phyloP scores from a whole-genome alignment of 371 early-diverging fungal genomes.

The Syncephalastrum monosporum region DNA sequence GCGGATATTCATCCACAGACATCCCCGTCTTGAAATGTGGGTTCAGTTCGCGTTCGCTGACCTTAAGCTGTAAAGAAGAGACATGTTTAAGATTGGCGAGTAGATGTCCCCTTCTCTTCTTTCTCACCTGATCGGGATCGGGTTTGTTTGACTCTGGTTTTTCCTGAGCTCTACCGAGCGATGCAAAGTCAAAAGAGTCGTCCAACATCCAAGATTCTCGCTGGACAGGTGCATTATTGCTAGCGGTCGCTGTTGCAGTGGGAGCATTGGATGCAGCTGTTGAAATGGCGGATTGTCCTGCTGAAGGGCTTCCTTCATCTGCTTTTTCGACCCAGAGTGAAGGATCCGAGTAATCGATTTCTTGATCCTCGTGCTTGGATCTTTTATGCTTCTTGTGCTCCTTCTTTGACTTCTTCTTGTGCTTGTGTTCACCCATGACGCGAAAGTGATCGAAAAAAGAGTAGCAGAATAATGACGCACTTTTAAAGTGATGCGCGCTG shows the following conservation, averaged over 20 bases:
- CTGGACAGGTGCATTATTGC: slow-evolving; percentile 5
- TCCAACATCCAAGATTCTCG: slow-evolving; percentile 52
- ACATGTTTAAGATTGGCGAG: not conserved
- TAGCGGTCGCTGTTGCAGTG: slow-evolving; percentile 1
- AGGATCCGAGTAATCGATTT: slow-evolving; percentile 48
- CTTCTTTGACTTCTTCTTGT: slow-evolving; percentile 36
- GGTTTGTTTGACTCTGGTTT: slow-evolving; percentile 32
- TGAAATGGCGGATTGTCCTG: slow-evolving; percentile 5
- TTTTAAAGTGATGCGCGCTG: too few relatives aligned
- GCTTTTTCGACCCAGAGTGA: slow-evolving; percentile 47
- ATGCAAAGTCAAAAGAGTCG: slow-evolving; percentile 42
- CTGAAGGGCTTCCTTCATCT: not conserved
- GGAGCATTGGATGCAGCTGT: slow-evolving; percentile 9
- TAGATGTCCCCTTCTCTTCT: slow-evolving; percentile 1
- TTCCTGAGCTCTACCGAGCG: slow-evolving; percentile 28
- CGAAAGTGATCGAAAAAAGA: not conserved
- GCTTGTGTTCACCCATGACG: slow-evolving; percentile 46
- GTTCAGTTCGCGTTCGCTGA: slow-evolving; percentile 57
- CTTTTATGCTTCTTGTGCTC: slow-evolving; percentile 45
- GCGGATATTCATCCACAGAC: slow-evolving; percentile 48
- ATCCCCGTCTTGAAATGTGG: slow-evolving; percentile 45
- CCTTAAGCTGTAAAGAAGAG: slow-evolving; percentile 28
- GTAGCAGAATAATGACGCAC: too few relatives aligned
- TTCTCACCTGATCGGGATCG: slow-evolving; percentile 39
- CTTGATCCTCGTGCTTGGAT: slow-evolving; percentile 20